Conservation (phyloP, 1,284 basidiomycete genomes). For the Fomitopsis pinicola region DNA sequence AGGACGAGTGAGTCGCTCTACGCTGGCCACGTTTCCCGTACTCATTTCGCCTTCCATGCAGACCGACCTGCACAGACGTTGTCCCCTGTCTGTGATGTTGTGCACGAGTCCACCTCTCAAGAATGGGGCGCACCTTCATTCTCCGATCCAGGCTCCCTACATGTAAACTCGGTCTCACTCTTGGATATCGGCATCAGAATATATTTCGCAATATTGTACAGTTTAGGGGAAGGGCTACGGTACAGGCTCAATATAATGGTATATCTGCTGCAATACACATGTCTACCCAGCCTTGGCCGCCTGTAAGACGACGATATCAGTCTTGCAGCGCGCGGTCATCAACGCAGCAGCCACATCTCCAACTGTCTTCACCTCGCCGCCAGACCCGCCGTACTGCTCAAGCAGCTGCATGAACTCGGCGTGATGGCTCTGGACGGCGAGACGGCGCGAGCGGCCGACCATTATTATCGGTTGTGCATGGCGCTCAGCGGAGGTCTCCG, state of each 20-base stretch:
- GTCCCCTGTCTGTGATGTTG: neutral
- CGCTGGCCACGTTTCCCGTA: neutral
- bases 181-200: no score
- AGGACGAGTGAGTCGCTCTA: neutral
- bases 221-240: no score
- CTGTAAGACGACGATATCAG: neutral
- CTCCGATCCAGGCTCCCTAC: no score
- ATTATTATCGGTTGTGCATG: constrained; percentile 54
- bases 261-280: no score
- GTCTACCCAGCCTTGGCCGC: neutral
- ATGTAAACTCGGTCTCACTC: no score
- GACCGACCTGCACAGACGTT: neutral
- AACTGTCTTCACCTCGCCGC: constrained; percentile 70
- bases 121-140: neutral
- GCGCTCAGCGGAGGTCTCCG: constrained; percentile 18
- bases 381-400: constrained; percentile 47
- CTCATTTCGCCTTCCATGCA: neutral
- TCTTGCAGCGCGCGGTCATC: neutral
- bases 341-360: constrained; percentile 65
- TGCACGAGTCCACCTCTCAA: neutral
- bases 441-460: constrained; percentile 63
- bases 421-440: constrained; percentile 61
- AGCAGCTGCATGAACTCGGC: constrained; percentile 62
- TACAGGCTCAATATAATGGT: no score
- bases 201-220: no score